Evolutionary conservation across 2,329 filamentous ascomycete species (phyloP).

Genomic region (Aureobasidium sp.): DNA sequence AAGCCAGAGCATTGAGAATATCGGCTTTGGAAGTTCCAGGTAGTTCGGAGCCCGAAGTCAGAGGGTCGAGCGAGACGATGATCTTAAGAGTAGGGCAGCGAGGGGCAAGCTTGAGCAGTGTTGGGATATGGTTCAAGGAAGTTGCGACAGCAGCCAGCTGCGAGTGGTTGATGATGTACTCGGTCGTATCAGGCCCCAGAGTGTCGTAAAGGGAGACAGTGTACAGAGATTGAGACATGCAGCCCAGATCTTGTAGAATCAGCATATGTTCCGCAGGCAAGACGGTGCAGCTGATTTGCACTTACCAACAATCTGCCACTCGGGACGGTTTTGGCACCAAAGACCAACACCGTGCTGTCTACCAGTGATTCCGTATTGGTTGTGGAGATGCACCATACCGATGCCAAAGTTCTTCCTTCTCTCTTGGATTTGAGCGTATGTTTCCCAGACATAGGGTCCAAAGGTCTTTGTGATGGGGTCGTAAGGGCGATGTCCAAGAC

Average conservation of each 20-base stretch:
- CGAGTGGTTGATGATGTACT: slow-evolving; percentile 93
- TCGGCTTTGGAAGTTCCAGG: slow-evolving; percentile 70
- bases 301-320: slow-evolving; percentile 77
- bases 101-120: slow-evolving; percentile 72
- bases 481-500: slow-evolving; percentile 75
- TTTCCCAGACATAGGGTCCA: slow-evolving; percentile 74
- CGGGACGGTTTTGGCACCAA: slow-evolving; percentile 80
- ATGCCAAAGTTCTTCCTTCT: slow-evolving; percentile 78
- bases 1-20: slow-evolving; percentile 68
- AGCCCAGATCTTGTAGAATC: slow-evolving; percentile 61
- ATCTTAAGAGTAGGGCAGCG: slow-evolving; percentile 74
- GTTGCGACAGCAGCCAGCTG: slow-evolving; percentile 67
- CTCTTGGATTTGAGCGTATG: slow-evolving; percentile 70
- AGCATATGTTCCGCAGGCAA: not conserved
- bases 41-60: slow-evolving; percentile 67
- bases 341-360: slow-evolving; percentile 68
- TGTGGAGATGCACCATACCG: slow-evolving; percentile 76
- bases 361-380: slow-evolving; percentile 59
- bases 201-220: slow-evolving; percentile 96
- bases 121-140: slow-evolving; percentile 72
- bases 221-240: slow-evolving; percentile 79
- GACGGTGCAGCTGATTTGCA: not conserved
- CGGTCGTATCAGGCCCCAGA: slow-evolving; percentile 79
- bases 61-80: slow-evolving; percentile 77
- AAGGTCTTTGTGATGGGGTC: slow-evolving; percentile 66